Conservation (phyloP, 306 rosid genomes). For the Benincasa hispida region DNA sequence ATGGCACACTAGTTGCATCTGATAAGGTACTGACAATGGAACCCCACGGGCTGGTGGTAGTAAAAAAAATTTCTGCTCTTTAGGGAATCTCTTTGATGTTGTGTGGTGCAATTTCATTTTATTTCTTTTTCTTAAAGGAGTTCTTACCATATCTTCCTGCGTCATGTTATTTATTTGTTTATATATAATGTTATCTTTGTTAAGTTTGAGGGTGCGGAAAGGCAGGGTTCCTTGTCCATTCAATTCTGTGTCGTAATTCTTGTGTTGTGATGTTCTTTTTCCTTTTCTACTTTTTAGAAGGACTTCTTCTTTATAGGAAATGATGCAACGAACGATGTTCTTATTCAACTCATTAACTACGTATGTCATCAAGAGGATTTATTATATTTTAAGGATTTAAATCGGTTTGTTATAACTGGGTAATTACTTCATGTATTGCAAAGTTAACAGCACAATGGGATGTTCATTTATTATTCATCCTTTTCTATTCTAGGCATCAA, state of each 20-base stretch:
- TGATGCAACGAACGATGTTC: neutral
- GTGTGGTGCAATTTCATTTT: neutral
- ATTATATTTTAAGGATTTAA: neutral
- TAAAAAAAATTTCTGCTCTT: neutral
- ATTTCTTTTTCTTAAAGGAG: neutral
- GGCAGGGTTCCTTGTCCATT: neutral
- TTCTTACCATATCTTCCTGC: neutral
- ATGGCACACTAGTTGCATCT: neutral
- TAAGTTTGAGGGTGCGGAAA: neutral
- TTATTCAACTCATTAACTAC: neutral
- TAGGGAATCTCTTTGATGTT: neutral
- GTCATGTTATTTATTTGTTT: neutral
- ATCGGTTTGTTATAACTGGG: neutral
- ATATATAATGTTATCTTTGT: neutral
- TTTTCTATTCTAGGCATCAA: slow-evolving; percentile 35
- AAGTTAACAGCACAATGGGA: neutral
- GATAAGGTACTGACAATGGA: neutral
- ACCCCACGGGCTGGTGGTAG: neutral
- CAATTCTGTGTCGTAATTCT: neutral
- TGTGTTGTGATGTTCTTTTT: neutral
- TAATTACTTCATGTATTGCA: neutral
- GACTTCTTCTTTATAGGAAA: neutral
- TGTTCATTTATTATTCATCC: slow-evolving; percentile 10
- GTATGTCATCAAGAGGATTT: neutral
- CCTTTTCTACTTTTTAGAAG: neutral